Base-by-base conservation (phyloP, 1,139 yeast genomes). In the Blastobotrys proliferans region DNA sequence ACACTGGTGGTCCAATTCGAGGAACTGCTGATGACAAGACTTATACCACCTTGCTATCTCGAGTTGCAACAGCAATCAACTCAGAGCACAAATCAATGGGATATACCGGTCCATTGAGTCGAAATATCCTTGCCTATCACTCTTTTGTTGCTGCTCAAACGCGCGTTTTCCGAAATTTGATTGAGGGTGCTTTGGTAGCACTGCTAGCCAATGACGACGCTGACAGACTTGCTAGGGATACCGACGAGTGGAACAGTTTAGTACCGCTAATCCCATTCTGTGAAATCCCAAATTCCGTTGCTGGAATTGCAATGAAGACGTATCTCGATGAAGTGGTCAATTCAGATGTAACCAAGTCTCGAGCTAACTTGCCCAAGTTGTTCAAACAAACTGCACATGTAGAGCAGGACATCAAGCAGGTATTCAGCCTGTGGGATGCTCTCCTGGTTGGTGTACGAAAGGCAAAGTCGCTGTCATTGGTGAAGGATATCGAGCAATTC, bases 61-160 rank as follows among this genome's bases (percentile, higher is more conserved):
- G 88, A 49, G 64, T 82, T 2, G 76, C 83, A 31, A 69, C 82
- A 1, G 67, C 81, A 35, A 72, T 76, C 46, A 72, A 70, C 49
- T 66, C 80, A 33, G 69, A 74, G 17, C 77, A 79, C 51, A 68
- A 63, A 19, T 81, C 83, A 4, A 72, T 76, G 27, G 79, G 78
- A 49, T 75, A 81, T 57, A 76, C 77, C 46, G 92, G 92, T 0
- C 90, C 92, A 4, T 68, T 83, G 34, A 82, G 85, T 19, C 72
- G 83, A 49, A 72, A 74, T 42, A 68, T 84, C 28, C 66, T 83
- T 44, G 71, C 76, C 34, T 84, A 83, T 59, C 75, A 92, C 57
- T 81, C 88, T 13, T 79, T 81, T 46, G 62, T 82, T 40, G 73
- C 78, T 46, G 75, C 76, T 41, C 64, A 83, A 39, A 71, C 73